Evolutionary conservation across 257 asterid genomes (phyloP), one percentile per base, ranked within the genome.

Genomic region (Fraxinus quadrangulata): DNA sequence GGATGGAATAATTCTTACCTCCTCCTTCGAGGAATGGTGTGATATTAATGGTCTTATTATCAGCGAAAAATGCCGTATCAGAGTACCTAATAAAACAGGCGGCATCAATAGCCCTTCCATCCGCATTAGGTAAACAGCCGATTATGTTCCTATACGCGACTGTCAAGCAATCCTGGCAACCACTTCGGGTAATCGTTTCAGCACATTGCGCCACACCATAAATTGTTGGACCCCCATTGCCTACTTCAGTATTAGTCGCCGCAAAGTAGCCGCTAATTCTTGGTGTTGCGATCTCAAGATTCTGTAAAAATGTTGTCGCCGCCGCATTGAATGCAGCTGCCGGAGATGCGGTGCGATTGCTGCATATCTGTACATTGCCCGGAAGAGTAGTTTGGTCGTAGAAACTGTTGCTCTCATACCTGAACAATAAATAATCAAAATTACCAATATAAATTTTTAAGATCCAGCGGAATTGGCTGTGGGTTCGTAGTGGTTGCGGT

Each of bases 391-490:
- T 82, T 14, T 89, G 92, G 39, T 86, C 88, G 61, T 83, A 94
- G 87, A 94, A 94, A 71, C 28, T 86, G 84, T 86, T 88, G 88
- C 97, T 94, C 73, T 94, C 98, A 9, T 90, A 94, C 90, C 98
- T 94, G 45, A 17, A 26, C 9, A 37, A 24, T 42, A 1, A 36
- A 39, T 26, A 61, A 56, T 63, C 2, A 14, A 40, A 71, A 63
- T 36, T 12, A n/a, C 13, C 17, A n/a, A 23, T 23, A 47, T 42
- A 17, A 1, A 9, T 13, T 19, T 5, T 65, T 34, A 63, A 73
- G 19, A 21, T 23, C 19, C 40, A 45, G 45, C 14, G 19, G 59
- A 49, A 49, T 16, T 49, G 59, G 59, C 6, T 16, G 59, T 3
- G 59, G 54, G 17, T 11, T 36, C 40, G 17, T 45, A 14, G 54